Conservation (phyloP, 306 rosid species). For the Vachellia collinsii region DNA sequence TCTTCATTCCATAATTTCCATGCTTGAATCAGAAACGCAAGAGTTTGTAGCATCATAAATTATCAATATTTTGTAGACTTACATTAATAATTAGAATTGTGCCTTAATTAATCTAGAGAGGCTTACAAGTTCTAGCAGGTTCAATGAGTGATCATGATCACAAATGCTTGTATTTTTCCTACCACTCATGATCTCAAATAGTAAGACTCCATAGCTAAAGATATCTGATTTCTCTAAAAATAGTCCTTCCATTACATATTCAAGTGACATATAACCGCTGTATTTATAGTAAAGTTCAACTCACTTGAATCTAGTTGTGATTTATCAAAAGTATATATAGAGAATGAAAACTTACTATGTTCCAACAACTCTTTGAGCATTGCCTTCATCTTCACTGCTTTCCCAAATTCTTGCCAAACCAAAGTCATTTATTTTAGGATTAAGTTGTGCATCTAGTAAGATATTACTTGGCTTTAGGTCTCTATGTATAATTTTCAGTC, state of each 20-base stretch:
- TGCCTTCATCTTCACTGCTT: neutral
- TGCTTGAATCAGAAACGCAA: neutral
- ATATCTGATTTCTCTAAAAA: constrained; percentile 7
- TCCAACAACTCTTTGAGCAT: constrained; percentile 8
- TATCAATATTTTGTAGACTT: neutral
- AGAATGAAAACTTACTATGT: neutral
- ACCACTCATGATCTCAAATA: neutral
- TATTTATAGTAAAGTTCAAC: neutral
- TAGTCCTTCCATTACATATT: neutral
- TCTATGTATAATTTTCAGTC: neutral
- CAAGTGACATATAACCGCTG: constrained; percentile 1
- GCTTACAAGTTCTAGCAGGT: neutral
- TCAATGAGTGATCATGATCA: neutral
- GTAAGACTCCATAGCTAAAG: neutral
- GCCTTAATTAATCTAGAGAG: neutral
- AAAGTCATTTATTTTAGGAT: neutral
- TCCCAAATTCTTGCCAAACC: neutral
- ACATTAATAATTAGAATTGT: neutral
- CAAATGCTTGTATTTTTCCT: neutral
- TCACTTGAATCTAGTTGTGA: neutral
- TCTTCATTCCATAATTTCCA: constrained; percentile 13
- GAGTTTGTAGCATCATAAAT: neutral
- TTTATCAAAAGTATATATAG: neutral
- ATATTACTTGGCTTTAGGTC: neutral
- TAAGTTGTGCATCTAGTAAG: neutral